Percentiles rank a stretch among this genome's conserved stretches.
Evolutionary conservation across 2,329 filamentous ascomycete genomes (phyloP).

Genomic region (Fusarium goolgardi): DNA sequence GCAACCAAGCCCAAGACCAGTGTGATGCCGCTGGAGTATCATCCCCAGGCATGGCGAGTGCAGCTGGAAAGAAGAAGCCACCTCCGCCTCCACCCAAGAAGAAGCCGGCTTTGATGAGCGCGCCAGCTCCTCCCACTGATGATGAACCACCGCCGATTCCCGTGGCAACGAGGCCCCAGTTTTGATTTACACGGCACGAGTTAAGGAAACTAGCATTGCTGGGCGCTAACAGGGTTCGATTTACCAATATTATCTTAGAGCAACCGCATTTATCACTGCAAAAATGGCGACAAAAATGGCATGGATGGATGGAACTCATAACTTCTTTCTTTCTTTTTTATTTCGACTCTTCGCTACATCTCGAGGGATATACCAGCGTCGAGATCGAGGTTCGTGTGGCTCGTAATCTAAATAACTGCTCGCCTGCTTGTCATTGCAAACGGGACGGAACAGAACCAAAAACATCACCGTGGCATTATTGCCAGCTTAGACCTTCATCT

Average conservation of each 20-base stretch:
- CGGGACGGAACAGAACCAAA: conserved; percentile 26
- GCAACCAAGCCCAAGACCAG: conserved; percentile 36
- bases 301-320: conserved; percentile 33
- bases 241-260: not conserved
- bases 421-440: conserved; percentile 35
- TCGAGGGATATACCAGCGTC: conserved; percentile 38
- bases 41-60: conserved; percentile 28
- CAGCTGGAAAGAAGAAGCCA: conserved; percentile 64
- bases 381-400: conserved; percentile 42
- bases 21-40: conserved; percentile 7
- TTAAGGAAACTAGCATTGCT: conserved; percentile 22
- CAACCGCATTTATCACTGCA: conserved; percentile 8
- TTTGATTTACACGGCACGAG: conserved; percentile 46
- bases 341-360: conserved; percentile 44
- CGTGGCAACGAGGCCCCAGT: conserved; percentile 62
- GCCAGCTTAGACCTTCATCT: conserved; percentile 85
- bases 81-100: conserved; percentile 66
- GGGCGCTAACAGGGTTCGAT: conserved; percentile 30
- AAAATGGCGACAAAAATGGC: conserved; percentile 4
- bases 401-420: conserved; percentile 40
- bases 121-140: conserved; percentile 40
- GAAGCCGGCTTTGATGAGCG: conserved; percentile 56
- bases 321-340: conserved; percentile 41
- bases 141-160: conserved; percentile 64
- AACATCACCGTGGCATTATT: conserved; percentile 28